phyloP scores from a whole-genome alignment of 306 rosid species.

The Delonix regia region DNA sequence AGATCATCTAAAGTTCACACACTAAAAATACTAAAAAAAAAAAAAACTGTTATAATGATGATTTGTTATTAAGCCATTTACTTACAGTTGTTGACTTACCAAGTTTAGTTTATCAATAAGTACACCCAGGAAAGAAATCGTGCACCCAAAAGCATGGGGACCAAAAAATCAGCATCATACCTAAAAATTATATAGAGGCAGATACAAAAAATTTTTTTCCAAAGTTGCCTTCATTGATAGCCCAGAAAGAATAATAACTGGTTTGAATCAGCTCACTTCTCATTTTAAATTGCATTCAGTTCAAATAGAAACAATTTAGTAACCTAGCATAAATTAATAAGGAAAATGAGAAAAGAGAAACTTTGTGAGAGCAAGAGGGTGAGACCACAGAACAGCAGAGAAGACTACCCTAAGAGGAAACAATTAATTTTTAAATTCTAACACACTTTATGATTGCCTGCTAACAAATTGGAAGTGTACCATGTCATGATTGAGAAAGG shows the following conservation, averaged over 20 bases:
- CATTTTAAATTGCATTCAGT: slow-evolving; percentile 3
- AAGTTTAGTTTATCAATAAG: slow-evolving; percentile 1
- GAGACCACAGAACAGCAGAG: background rate
- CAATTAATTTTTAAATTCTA: slow-evolving; percentile 11
- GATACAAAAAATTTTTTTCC: background rate
- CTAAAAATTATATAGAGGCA: background rate
- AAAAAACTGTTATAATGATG: background rate
- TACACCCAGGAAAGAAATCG: background rate
- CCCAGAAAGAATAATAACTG: background rate
- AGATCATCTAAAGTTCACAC: slow-evolving; percentile 3
- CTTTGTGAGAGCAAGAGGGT: background rate
- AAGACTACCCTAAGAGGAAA: slow-evolving; percentile 21
- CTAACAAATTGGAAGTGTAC: slow-evolving; percentile 2
- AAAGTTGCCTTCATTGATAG: background rate
- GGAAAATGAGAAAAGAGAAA: background rate
- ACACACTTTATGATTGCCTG: slow-evolving; percentile 18
- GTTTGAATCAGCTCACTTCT: background rate
- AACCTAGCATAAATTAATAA: slow-evolving; percentile 10
- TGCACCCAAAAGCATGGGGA: slow-evolving; percentile 17
- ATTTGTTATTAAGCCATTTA: slow-evolving; percentile 1
- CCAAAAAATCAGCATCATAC: background rate
- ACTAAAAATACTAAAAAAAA: too few species aligned
- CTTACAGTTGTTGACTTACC: slow-evolving; percentile 5
- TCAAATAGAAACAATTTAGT: background rate
- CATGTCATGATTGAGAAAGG: background rate